Evolutionary conservation across 345 rosid species (phyloP), one percentile per base, ranked within the genome.

Genomic region (Eucalyptus globulus): DNA sequence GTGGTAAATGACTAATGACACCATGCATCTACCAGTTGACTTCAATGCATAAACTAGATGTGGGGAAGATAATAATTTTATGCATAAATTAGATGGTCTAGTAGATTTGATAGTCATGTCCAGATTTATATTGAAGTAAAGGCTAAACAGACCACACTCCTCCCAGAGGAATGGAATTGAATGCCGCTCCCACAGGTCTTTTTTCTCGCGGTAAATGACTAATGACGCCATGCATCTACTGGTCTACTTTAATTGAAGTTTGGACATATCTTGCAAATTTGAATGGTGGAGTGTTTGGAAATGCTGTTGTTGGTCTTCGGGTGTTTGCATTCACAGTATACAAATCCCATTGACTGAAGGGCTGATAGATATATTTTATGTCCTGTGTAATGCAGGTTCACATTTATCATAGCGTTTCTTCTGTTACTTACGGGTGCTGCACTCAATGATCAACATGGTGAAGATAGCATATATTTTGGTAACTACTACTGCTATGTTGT

Each of bases 371-470:
- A 58, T n/a, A 27, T 88, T 88, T 26, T 88, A n/a, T 24, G 22
- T 53, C 10, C 89, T 54, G 34, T 86, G 54, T 34, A 40, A 7
- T 93, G 89, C 94, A 98, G 99, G 98, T 95, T 95, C 95, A 95
- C 98, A 29, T 98, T 96, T 90, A 93, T 95, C 6, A 88, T 95
- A 90, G 98, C 95, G 29, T 94, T 98, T 93, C 96, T 96, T 69
- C 90, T 98, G 89, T 91, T 97, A 92, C 94, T 98, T 44, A 93
- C 94, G 22, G 99, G 97, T 27, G 95, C 98, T 90, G 96, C 96
- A 14, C 95, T 98, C 44, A 98, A 97, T 86, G 93, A 93, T 90
- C 94, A 91, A 89, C 98, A 92, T 87, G 95, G 89, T 19, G 95
- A 95, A 89, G 94, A 93, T 88, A 89, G 93, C 89, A 49, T 89